Percentiles rank a stretch among this genome's conserved stretches.
Conservation (phyloP, 2,329 filamentous ascomycete species). For the Didymosphaeria variabile region DNA sequence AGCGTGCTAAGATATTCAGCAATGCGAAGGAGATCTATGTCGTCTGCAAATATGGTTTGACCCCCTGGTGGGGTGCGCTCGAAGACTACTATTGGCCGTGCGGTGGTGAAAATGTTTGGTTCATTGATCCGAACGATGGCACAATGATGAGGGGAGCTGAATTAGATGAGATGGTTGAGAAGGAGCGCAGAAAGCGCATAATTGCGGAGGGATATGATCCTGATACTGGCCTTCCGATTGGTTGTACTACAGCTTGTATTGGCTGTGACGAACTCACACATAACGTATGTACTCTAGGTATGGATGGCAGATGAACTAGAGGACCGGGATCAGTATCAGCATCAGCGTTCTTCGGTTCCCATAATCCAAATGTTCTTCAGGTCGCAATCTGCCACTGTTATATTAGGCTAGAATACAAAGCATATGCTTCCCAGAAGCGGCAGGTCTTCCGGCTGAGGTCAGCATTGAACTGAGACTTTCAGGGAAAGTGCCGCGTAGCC, state of each 20-base stretch:
- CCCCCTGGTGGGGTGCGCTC: conserved; percentile 8
- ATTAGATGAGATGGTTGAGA: conserved; percentile 1
- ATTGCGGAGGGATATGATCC: background rate
- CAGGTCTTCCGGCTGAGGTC: too few relatives aligned
- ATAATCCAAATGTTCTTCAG: too few relatives aligned
- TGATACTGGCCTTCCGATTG: background rate
- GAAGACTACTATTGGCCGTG: conserved; percentile 18
- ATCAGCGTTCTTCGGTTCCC: too few relatives aligned
- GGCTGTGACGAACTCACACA: too few relatives aligned
- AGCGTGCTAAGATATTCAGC: conserved; percentile 9
- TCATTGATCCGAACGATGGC: conserved; percentile 11
- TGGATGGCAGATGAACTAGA: too few relatives aligned
- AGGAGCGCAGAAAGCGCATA: background rate
- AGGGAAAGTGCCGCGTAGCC: too few relatives aligned
- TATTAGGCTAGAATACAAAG: too few relatives aligned
- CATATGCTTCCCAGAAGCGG: too few relatives aligned
- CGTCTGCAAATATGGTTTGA: conserved; percentile 15
- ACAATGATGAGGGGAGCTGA: background rate
- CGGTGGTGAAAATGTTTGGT: conserved; percentile 18
- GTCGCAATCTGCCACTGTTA: too few relatives aligned
- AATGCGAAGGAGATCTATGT: conserved; percentile 20
- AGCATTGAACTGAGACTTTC: too few relatives aligned
- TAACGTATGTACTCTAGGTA: too few relatives aligned
- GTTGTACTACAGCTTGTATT: background rate
- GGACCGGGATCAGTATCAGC: too few relatives aligned